These are phyloP conservation scores for Picea abies DNA, from an alignment of 83 land plant species.

Conservation along the genomic window DNA sequence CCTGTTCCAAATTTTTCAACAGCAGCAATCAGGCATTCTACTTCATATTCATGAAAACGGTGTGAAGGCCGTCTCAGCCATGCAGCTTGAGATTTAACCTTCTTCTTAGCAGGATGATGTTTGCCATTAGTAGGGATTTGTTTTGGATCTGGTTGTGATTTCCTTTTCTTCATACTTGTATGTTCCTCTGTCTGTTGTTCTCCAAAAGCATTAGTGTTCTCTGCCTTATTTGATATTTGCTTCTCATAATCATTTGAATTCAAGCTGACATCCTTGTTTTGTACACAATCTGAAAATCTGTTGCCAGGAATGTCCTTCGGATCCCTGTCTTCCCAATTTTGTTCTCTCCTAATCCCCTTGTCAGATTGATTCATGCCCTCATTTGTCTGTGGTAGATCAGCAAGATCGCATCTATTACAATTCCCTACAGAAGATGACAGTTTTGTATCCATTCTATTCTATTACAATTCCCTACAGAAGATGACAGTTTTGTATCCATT, in stretches of 20 bases:
- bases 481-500: not conserved
- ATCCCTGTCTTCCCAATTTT: not conserved
- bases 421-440: slow-evolving; percentile 1
- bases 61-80: slow-evolving; percentile 6
- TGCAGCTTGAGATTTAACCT: not conserved
- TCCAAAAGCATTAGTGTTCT: not conserved
- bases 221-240: not conserved
- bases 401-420: not conserved
- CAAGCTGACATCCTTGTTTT: not conserved
- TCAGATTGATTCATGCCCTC: not conserved
- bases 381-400: not conserved
- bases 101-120: not conserved
- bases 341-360: not conserved
- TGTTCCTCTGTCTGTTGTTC: not conserved
- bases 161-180: not conserved
- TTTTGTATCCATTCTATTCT: too few species aligned
- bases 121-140: not conserved
- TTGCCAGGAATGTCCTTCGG: not conserved
- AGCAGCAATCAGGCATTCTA: slow-evolving; percentile 8
- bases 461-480: slow-evolving; percentile 2
- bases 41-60: slow-evolving; percentile 9
- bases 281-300: not conserved
- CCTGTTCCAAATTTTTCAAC: slow-evolving; percentile 15
- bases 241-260: not conserved
- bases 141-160: not conserved